A percentile compares a stretch with the other conserved stretches of the same genome.
phyloP scores from a whole-genome alignment of 306 rosid genomes.

The Aeschynomene evenia region DNA sequence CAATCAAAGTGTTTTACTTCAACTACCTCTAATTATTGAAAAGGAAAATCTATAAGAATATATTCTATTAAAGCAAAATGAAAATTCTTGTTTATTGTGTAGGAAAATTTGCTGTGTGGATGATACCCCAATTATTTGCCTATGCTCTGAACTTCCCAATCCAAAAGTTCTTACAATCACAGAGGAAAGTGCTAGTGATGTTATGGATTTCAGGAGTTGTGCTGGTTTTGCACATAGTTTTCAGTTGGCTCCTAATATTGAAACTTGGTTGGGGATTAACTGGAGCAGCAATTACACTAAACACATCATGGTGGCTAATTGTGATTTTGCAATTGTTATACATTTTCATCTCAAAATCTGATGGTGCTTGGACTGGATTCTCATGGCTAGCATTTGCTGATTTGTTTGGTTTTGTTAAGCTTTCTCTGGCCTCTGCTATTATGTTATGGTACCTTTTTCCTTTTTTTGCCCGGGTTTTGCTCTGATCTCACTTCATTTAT shows the following conservation, averaged over 20 bases:
- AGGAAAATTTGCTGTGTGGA: slow-evolving; percentile 66
- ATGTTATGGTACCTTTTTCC: slow-evolving; percentile 70
- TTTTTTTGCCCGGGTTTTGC: too few relatives aligned
- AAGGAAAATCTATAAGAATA: too few relatives aligned
- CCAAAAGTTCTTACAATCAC: slow-evolving; percentile 74
- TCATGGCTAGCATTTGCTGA: slow-evolving; percentile 65
- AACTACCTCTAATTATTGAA: too few relatives aligned
- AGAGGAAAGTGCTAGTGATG: slow-evolving; percentile 65
- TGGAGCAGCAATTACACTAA: slow-evolving; percentile 69
- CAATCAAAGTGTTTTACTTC: too few relatives aligned
- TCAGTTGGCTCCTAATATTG: slow-evolving; percentile 67
- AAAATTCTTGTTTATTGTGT: slow-evolving; percentile 7
- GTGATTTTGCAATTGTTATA: slow-evolving; percentile 45
- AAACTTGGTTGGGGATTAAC: slow-evolving; percentile 57
- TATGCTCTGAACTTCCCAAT: slow-evolving; percentile 69
- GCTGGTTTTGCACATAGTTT: slow-evolving; percentile 43
- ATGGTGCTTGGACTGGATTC: slow-evolving; percentile 88
- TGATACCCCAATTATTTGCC: slow-evolving; percentile 81
- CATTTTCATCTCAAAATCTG: slow-evolving; percentile 63
- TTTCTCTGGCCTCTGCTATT: slow-evolving; percentile 76
- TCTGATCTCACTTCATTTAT: slow-evolving; percentile 21
- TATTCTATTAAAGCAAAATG: not conserved
- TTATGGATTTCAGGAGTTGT: slow-evolving; percentile 47
- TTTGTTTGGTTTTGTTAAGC: slow-evolving; percentile 62
- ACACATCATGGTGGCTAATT: slow-evolving; percentile 70